Evolutionary conservation across 768 basidiomycete genomes (phyloP), one percentile per base, ranked within the genome.

Genomic region (Dioszegia aurantiaca): DNA sequence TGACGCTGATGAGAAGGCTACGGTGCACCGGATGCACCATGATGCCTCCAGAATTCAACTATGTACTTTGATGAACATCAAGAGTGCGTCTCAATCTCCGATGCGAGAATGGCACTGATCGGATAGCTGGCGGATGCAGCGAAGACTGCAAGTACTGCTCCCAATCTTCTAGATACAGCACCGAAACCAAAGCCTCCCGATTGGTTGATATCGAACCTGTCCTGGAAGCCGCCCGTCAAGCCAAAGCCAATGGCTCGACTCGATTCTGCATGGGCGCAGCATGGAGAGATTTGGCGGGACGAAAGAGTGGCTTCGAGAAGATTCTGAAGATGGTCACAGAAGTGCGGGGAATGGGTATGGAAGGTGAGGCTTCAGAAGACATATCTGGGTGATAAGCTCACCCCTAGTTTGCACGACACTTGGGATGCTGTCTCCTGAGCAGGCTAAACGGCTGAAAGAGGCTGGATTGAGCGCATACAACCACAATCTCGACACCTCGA

Each of bases 61-160:
- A 30, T 97, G 93, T 69, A 98, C 94, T 3, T 82, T 98, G 28
- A 91, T 98, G 88, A 98, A 98, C 75, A 98, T 98, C 78, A 98
- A 98, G 79, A 91, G 91, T 89, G 77, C 65, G 87, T 81, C n/a
- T 59, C 39, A 36, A 21, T 33, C 11, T 12, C 26, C n/a, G 12
- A 28, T 6, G 48, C 12, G 31, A 24, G 48, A 31, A 17, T 33
- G 37, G 60, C 14, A 68, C 31, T 59, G 33, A 39, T 27, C 2
- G 45, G 4, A 26, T 69, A 93, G 92, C 89, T 65, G 94, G 94
- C 31, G 94, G 94, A 56, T 98, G 94, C 71, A 83, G 86, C 43
- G 94, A 98, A 79, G 92, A 98, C 72, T 98, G 94, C 80, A 92
- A 90, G 49, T 98, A 98, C 78, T 98, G 94, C 78, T 95, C 94